phyloP scores from a whole-genome alignment of 257 asterid species.

The Cinchona pubescens region DNA sequence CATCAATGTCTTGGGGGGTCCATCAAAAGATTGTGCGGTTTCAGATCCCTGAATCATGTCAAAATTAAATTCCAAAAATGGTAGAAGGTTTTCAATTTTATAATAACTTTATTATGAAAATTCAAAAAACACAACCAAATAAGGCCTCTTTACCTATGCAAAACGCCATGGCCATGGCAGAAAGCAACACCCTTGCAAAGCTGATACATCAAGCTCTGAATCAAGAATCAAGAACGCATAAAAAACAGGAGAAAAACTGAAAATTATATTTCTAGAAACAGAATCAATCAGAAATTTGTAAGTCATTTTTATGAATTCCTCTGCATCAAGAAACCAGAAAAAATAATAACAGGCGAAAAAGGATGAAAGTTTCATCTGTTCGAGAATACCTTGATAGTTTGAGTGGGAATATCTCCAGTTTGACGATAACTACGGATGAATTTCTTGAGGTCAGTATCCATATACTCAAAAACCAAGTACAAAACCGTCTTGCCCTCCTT shows the following conservation, averaged over 20 bases:
- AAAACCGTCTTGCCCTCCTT: constrained; percentile 91
- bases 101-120: not conserved
- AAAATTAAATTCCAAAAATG: not conserved
- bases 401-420: constrained; percentile 42
- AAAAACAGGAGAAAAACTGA: no score
- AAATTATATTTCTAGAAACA: no score
- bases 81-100: not conserved
- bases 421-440: constrained; percentile 71
- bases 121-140: not conserved
- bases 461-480: constrained; percentile 86
- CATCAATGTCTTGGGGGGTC: constrained; percentile 84
- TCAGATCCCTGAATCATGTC: constrained; percentile 64
- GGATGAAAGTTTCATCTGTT: not conserved
- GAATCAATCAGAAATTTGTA: no score
- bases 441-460: constrained; percentile 91
- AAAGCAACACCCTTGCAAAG: constrained; percentile 94
- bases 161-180: constrained; percentile 95
- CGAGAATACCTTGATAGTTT: constrained; percentile 61
- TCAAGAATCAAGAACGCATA: not conserved
- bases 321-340: not conserved
- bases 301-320: no score
- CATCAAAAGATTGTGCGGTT: constrained; percentile 96
- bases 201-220: constrained; percentile 88
- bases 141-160: constrained; percentile 56
- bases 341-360: not conserved